A percentile compares a stretch with the other conserved stretches of the same genome.
Conservation (phyloP, 2,329 filamentous ascomycete genomes). For the Eutypa lata region DNA sequence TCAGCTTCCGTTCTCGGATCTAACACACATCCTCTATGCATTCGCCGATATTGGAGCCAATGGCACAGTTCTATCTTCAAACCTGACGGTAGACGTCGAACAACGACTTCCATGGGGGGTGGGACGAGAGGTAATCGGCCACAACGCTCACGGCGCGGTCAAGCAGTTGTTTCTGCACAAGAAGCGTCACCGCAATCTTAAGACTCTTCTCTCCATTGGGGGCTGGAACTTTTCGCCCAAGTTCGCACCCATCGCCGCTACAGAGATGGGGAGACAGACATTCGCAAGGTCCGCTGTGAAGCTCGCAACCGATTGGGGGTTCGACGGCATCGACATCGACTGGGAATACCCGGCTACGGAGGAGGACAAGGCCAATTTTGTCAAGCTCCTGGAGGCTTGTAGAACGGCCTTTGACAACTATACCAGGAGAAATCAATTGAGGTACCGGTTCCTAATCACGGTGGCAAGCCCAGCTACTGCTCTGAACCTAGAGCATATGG, state of each 20-base stretch:
- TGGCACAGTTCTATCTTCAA: constrained; percentile 54
- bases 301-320: constrained; percentile 65
- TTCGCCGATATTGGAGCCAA: constrained; percentile 46
- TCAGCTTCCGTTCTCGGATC: constrained; percentile 61
- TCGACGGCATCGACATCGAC: constrained; percentile 56
- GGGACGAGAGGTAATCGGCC: constrained; percentile 44
- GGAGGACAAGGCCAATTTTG: constrained; percentile 38
- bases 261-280: constrained; percentile 54
- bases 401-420: constrained; percentile 33
- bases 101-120: constrained; percentile 68
- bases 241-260: constrained; percentile 63
- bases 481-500: constrained; percentile 45
- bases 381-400: constrained; percentile 40
- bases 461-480: constrained; percentile 48
- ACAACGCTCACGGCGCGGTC: constrained; percentile 72
- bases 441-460: constrained; percentile 48
- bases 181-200: constrained; percentile 71
- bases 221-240: constrained; percentile 75
- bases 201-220: constrained; percentile 74
- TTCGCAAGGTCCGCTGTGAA: constrained; percentile 70
- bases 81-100: constrained; percentile 60
- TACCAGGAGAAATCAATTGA: constrained; percentile 9
- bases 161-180: constrained; percentile 77
- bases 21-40: constrained; percentile 71
- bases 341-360: constrained; percentile 50